phyloP scores from a whole-genome alignment of 306 rosid species.

The Prunus padus region DNA sequence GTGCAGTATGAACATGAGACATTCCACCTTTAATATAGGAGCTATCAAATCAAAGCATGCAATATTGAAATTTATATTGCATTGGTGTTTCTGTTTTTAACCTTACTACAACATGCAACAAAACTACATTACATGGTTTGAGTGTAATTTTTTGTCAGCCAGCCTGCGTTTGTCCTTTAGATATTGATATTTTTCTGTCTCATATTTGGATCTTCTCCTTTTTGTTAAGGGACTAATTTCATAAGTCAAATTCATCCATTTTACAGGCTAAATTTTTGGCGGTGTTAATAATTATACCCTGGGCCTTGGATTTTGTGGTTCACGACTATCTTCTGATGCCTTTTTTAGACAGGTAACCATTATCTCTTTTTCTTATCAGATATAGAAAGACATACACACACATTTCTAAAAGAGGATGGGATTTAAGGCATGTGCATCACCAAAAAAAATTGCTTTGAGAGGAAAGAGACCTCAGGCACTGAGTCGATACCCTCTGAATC shows the following conservation, averaged over 20 bases:
- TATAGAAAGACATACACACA: neutral
- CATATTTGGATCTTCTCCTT: neutral
- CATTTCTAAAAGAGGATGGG: neutral
- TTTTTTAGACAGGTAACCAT: conserved; percentile 75
- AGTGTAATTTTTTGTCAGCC: neutral
- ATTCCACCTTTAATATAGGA: neutral
- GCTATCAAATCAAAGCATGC: neutral
- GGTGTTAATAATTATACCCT: conserved; percentile 71
- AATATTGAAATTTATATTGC: neutral
- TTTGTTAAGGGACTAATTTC: neutral
- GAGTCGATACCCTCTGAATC: no score
- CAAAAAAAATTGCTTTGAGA: no score
- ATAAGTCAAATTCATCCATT: conserved; percentile 23
- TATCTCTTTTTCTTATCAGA: neutral
- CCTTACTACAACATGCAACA: neutral
- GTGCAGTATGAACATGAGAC: neutral
- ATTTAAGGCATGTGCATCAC: no score
- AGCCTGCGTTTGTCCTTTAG: neutral
- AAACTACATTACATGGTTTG: neutral
- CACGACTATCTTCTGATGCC: conserved; percentile 96
- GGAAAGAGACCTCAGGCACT: no score
- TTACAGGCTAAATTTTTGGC: conserved; percentile 91
- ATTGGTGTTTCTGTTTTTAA: neutral
- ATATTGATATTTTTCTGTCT: conserved; percentile 6
- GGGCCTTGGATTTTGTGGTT: conserved; percentile 85